A percentile compares a stretch with the other conserved stretches of the same genome.
These are phyloP conservation scores for Liriodendron chinense DNA, from an alignment of 164 flowering plant genomes.

Conservation along the genomic window DNA sequence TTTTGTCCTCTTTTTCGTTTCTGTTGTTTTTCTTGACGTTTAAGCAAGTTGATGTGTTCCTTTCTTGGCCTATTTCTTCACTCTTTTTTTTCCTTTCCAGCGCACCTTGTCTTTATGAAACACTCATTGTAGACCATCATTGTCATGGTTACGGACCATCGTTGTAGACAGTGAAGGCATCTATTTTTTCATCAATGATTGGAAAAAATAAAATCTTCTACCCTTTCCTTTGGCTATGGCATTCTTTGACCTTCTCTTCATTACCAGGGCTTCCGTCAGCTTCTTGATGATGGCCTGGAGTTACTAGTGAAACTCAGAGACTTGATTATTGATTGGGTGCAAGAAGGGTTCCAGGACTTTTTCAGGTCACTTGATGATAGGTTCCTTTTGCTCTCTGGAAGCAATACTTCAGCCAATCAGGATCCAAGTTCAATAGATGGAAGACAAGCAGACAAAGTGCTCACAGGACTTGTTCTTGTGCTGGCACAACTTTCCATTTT, in stretches of 20 bases:
- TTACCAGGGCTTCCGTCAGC: slow-evolving; percentile 77
- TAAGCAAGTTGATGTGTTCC: neutral
- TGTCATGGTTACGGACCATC: too few relatives aligned
- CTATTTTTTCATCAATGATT: too few relatives aligned
- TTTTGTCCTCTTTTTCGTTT: neutral
- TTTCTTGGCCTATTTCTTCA: neutral
- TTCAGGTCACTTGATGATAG: slow-evolving; percentile 62
- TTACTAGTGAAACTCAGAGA: slow-evolving; percentile 60
- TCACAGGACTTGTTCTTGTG: slow-evolving; percentile 77
- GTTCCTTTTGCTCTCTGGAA: slow-evolving; percentile 68
- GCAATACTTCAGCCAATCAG: slow-evolving; percentile 32
- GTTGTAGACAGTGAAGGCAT: too few relatives aligned
- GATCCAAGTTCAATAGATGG: slow-evolving; percentile 48
- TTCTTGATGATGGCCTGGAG: slow-evolving; percentile 66
- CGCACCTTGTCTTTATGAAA: too few relatives aligned
- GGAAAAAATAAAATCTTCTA: too few relatives aligned
- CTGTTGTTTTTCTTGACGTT: neutral
- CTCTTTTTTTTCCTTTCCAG: too few relatives aligned
- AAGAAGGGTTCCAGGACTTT: slow-evolving; percentile 95
- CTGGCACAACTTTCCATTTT: slow-evolving; percentile 82
- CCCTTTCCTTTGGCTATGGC: too few relatives aligned
- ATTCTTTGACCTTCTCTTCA: slow-evolving; percentile 2
- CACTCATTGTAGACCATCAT: too few relatives aligned
- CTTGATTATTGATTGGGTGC: slow-evolving; percentile 74
- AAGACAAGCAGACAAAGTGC: slow-evolving; percentile 56